Conservation (phyloP, 2,329 filamentous ascomycete species). For the Fusarium mundagurra region DNA sequence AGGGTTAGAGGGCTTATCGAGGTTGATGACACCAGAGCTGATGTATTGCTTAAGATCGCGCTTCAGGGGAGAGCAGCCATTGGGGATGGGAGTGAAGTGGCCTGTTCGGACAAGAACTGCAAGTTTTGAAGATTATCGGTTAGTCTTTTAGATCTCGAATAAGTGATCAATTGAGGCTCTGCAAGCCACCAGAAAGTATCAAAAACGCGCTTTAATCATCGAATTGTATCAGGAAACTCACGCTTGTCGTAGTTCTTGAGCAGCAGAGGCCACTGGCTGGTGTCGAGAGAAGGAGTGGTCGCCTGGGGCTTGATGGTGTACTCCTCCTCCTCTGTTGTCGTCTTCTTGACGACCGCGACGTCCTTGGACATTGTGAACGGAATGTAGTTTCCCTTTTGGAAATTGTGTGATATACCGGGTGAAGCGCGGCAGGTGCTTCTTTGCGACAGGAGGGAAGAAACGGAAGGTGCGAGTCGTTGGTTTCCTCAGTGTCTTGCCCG, state of each 20-base stretch:
- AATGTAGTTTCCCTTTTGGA: constrained; percentile 24
- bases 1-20: constrained; percentile 87
- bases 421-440: constrained; percentile 41
- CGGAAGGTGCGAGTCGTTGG: constrained; percentile 41
- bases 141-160: constrained; percentile 18
- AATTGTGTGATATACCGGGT: constrained; percentile 43
- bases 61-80: constrained; percentile 89
- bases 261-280: constrained; percentile 90
- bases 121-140: constrained; percentile 31
- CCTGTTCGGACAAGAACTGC: constrained; percentile 90
- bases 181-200: neutral
- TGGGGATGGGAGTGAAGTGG: constrained; percentile 96
- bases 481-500: constrained; percentile 47
- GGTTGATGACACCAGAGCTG: constrained; percentile 97
- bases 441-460: constrained; percentile 40
- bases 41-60: constrained; percentile 98
- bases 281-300: constrained; percentile 80
- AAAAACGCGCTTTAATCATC: neutral
- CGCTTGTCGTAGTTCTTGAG: constrained; percentile 96
- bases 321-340: constrained; percentile 68
- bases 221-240: constrained; percentile 57
- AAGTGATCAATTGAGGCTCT: constrained; percentile 6
- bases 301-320: constrained; percentile 94
- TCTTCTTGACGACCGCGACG: constrained; percentile 48
- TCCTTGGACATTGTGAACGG: constrained; percentile 58